Conservation (phyloP, 169 alveolate species). For the Eimeria praecox region DNA sequence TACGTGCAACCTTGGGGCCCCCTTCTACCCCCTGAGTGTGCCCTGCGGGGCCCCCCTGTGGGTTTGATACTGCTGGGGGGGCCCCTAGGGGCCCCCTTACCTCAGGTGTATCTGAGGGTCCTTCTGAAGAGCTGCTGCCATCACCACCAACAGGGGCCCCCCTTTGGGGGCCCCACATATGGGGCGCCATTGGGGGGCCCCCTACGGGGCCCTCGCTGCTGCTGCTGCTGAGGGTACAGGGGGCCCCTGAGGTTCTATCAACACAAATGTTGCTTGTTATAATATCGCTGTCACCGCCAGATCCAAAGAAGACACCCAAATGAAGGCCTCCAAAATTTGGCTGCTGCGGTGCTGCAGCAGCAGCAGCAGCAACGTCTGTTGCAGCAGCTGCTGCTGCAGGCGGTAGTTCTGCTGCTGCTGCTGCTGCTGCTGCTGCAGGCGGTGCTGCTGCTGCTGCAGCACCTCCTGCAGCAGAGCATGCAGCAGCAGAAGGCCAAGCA, state of each 20-base stretch:
- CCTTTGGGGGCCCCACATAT: background rate
- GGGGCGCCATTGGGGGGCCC: background rate
- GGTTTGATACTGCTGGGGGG: background rate
- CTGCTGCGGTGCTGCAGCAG: background rate
- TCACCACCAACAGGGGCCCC: background rate
- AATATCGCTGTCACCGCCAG: background rate
- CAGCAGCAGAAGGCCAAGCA: background rate
- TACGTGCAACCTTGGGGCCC: background rate
- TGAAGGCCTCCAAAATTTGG: slow-evolving; percentile 1
- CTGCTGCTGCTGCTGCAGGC: background rate
- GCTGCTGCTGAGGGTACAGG: background rate
- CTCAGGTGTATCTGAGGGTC: background rate
- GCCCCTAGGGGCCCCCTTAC: background rate
- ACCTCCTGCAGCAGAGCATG: background rate
- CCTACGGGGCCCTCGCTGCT: background rate
- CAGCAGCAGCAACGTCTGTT: background rate
- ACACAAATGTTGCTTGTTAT: background rate
- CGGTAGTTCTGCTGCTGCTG: too few relatives aligned
- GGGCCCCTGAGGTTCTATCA: background rate
- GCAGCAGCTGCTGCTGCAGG: background rate
- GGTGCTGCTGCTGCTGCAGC: background rate
- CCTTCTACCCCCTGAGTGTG: background rate
- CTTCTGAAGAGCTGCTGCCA: background rate
- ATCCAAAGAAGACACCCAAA: slow-evolving; percentile 13
- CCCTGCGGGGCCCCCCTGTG: background rate